Conservation (phyloP, 257 asterid genomes). For the Fraxinus cuspidata region DNA sequence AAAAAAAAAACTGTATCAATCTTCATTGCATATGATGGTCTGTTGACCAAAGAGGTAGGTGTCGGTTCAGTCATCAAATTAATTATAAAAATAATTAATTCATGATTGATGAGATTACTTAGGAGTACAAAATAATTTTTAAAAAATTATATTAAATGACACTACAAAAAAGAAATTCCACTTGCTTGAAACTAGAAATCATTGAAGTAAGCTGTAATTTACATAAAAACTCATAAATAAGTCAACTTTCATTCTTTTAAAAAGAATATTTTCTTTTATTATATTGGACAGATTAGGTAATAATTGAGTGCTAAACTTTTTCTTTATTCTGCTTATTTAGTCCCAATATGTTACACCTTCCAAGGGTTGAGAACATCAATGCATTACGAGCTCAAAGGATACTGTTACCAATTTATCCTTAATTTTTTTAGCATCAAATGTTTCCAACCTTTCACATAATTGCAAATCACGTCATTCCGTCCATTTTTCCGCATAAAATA, state of each 20-base stretch:
- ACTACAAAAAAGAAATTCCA: not conserved
- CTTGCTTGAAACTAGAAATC: not conserved
- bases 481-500: no score
- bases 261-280: not conserved
- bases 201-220: not conserved
- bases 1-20: no score
- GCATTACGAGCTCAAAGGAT: slow-evolving; percentile 1
- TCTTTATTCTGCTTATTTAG: not conserved
- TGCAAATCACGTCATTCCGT: no score
- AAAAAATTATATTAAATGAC: slow-evolving; percentile 10
- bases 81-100: slow-evolving; percentile 30
- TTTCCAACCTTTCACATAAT: no score
- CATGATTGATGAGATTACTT: slow-evolving; percentile 25
- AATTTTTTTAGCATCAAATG: no score
- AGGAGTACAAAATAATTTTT: slow-evolving; percentile 27
- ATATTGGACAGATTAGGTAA: slow-evolving; percentile 8
- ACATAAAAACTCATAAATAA: slow-evolving; percentile 12
- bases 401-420: no score
- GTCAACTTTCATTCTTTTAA: not conserved
- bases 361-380: slow-evolving; percentile 24
- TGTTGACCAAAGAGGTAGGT: slow-evolving; percentile 39
- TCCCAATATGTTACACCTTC: slow-evolving; percentile 35
- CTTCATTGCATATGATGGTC: slow-evolving; percentile 24
- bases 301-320: not conserved
- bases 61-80: slow-evolving; percentile 36